Percentiles rank a stretch among this genome's conserved stretches.
These are phyloP conservation scores for Sporisorium reilianum DNA, from an alignment of 1,284 basidiomycete genomes.

Conservation along the genomic window DNA sequence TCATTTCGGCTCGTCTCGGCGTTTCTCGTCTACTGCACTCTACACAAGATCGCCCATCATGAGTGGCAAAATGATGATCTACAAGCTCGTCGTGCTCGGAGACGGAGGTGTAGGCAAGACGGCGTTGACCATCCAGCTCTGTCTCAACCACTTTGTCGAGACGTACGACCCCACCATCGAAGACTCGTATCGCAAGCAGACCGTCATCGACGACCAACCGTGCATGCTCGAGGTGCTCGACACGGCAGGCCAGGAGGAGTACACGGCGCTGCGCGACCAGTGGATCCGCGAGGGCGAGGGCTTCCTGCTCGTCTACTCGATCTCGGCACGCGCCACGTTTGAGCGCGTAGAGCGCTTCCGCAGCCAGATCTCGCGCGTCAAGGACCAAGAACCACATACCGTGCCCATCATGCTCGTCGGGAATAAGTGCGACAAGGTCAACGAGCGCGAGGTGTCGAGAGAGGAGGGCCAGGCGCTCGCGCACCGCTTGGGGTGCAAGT, in stretches of 20 bases:
- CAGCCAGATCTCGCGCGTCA: slow-evolving; percentile 68
- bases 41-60: slow-evolving; percentile 23
- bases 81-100: slow-evolving; percentile 92
- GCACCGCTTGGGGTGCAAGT: slow-evolving; percentile 68
- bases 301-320: slow-evolving; percentile 70
- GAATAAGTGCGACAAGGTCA: slow-evolving; percentile 85
- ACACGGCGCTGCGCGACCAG: slow-evolving; percentile 70
- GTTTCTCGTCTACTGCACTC: not conserved
- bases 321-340: slow-evolving; percentile 70
- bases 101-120: slow-evolving; percentile 99
- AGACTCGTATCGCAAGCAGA: slow-evolving; percentile 70
- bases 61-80: slow-evolving; percentile 70
- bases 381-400: slow-evolving; percentile 68
- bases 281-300: slow-evolving; percentile 71
- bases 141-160: slow-evolving; percentile 64
- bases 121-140: slow-evolving; percentile 82
- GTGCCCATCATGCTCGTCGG: slow-evolving; percentile 86
- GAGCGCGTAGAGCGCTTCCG: slow-evolving; percentile 69
- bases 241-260: slow-evolving; percentile 83
- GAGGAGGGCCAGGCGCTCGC: slow-evolving; percentile 69
- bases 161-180: slow-evolving; percentile 70
- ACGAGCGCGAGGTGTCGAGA: slow-evolving; percentile 79
- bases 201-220: slow-evolving; percentile 70
- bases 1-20: slow-evolving; percentile 6
- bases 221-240: slow-evolving; percentile 83